phyloP scores from a whole-genome alignment of 495 filamentous ascomycete species.

The Recurvomyces mirabilis region DNA sequence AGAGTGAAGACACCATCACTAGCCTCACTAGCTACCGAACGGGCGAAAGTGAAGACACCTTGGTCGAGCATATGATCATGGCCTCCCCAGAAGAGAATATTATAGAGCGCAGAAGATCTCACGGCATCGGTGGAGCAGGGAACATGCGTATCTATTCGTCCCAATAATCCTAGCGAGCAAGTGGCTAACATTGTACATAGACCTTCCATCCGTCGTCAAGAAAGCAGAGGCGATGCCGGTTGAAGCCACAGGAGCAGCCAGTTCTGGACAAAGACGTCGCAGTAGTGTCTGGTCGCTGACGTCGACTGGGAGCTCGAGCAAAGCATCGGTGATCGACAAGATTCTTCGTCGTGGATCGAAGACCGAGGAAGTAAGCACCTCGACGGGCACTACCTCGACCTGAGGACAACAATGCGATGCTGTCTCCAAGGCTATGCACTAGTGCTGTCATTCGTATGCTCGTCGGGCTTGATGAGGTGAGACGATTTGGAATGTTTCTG shows the following conservation, averaged over 20 bases:
- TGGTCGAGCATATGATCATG: constrained; percentile 2
- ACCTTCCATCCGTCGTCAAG: constrained; percentile 6
- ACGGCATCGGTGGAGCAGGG: constrained; percentile 17
- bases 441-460: no score
- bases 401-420: neutral
- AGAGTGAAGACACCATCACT: constrained; percentile 5
- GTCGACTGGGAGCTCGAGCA: neutral
- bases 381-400: neutral
- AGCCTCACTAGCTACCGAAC: neutral
- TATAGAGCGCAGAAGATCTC: constrained; percentile 7
- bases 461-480: no score
- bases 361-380: neutral
- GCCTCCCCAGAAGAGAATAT: neutral
- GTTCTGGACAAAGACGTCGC: neutral
- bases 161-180: neutral
- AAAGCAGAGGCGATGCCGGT: neutral
- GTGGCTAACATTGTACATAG: constrained; percentile 1
- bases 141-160: constrained; percentile 11
- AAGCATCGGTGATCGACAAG: constrained; percentile 13
- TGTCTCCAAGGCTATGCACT: no score
- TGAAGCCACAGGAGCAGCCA: neutral
- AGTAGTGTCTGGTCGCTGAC: constrained; percentile 11
- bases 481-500: neutral
- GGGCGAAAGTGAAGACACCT: constrained; percentile 6
- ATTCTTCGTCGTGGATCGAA: constrained; percentile 10